Evolutionary conservation across 179 eudicot species (phyloP), one percentile per base, ranked within the genome.

Genomic region (Silene noctiflora): DNA sequence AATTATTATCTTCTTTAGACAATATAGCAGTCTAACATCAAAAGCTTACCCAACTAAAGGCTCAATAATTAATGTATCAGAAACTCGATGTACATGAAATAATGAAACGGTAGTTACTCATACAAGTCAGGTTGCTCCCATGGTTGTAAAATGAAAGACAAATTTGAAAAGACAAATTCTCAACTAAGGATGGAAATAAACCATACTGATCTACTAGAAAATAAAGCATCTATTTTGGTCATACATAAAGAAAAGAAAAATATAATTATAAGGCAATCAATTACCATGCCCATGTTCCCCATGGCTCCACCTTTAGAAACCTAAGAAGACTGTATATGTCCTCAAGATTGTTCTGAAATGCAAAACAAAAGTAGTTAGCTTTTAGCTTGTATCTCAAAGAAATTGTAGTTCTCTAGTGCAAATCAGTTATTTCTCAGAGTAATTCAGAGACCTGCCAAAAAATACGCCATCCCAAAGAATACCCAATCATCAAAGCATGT

Each of bases 261-360:
- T 19, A n/a, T 24, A 58, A 58, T 58, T 3, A n/a, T 19, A 58
- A 19, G 10, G 62, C 62, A 58, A 4, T 14, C 83, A 71, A 84
- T 75, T 91, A 95, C 99, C 98, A 93, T 75, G 97, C 95, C 99
- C 99, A 95, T 83, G 88, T 93, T 80, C 98, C 97, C 99, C 99
- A 95, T 58, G 99, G 99, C 84, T 95, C 99, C 84, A 95, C 87
- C 83, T 88, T 93, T 81, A 95, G 78, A 83, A 95, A 95, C 71
- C 98, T 90, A 79, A 95, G 95, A 81, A 95, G 96, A 79, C 99
- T 95, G 81, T 82, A 95, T 63, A 93, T 79, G 87, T 95, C 99
- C 86, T 93, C 98, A 80, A 95, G 87, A 69, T 87, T 95, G 91
- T 95, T 95, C 99, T 95, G 78, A 77, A 53, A 79, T 44, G 58